Conservation (phyloP, 495 filamentous ascomycete genomes). For the Penicillium lividum region DNA sequence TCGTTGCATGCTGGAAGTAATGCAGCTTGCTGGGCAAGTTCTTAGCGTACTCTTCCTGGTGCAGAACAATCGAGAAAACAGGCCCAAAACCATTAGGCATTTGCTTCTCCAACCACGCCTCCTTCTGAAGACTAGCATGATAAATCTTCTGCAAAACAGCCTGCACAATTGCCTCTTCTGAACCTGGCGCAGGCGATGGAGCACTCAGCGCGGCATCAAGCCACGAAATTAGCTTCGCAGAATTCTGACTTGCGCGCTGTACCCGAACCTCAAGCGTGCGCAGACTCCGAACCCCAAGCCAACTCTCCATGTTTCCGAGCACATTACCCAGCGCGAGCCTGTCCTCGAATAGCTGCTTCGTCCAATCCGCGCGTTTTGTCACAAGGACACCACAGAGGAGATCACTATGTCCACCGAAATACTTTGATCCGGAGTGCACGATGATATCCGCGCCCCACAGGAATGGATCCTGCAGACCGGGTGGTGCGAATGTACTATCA, state of each 20-base stretch:
- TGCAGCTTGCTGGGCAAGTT: slow-evolving; percentile 68
- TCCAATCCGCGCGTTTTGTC: slow-evolving; percentile 55
- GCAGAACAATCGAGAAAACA: slow-evolving; percentile 72
- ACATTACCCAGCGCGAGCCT: slow-evolving; percentile 69
- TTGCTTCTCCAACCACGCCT: slow-evolving; percentile 71
- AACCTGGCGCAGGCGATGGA: slow-evolving; percentile 24
- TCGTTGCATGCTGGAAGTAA: slow-evolving; percentile 89
- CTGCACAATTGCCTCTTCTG: slow-evolving; percentile 40
- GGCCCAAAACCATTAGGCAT: slow-evolving; percentile 87
- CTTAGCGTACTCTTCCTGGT: slow-evolving; percentile 56
- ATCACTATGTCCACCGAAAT: slow-evolving; percentile 87
- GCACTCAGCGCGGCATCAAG: slow-evolving; percentile 49
- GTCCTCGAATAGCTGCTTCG: slow-evolving; percentile 57
- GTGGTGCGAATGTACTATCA: slow-evolving; percentile 86
- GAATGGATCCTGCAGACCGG: slow-evolving; percentile 84
- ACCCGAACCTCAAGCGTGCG: slow-evolving; percentile 81
- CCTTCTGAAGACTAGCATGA: slow-evolving; percentile 74
- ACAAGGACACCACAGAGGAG: slow-evolving; percentile 80
- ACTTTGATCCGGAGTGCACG: slow-evolving; percentile 89
- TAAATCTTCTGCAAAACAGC: slow-evolving; percentile 57
- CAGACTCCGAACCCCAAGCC: slow-evolving; percentile 79
- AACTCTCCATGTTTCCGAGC: slow-evolving; percentile 82
- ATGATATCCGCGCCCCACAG: slow-evolving; percentile 71
- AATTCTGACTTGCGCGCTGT: slow-evolving; percentile 63
- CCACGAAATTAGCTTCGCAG: slow-evolving; percentile 66